Evolutionary conservation across 495 filamentous ascomycete species (phyloP).

Genomic region (Lentithecium fluviatile): DNA sequence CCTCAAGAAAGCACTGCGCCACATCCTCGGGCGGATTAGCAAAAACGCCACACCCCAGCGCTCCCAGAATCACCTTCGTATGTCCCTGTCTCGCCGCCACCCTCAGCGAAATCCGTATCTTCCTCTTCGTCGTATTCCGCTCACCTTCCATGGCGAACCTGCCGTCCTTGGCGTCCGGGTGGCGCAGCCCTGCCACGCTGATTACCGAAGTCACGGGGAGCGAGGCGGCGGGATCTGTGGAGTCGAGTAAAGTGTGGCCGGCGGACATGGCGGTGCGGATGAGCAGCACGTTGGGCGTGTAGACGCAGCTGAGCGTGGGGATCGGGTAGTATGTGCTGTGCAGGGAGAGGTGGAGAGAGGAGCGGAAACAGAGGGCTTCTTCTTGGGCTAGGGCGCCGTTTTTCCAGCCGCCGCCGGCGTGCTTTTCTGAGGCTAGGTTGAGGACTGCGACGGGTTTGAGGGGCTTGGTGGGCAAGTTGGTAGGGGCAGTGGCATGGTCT

Average conservation of each 20-base stretch:
- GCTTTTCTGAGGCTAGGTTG: constrained; percentile 59
- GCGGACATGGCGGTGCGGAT: constrained; percentile 48
- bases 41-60: constrained; percentile 67
- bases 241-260: constrained; percentile 49
- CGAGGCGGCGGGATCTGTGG: constrained; percentile 19
- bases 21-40: constrained; percentile 60
- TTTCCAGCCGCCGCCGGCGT: constrained; percentile 58
- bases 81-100: constrained; percentile 54
- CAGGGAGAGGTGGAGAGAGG: constrained; percentile 56
- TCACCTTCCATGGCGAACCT: constrained; percentile 39
- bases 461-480: neutral
- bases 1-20: constrained; percentile 59
- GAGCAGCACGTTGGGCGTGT: constrained; percentile 58
- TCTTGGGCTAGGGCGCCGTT: constrained; percentile 60
- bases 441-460: constrained; percentile 53
- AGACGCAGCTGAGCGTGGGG: constrained; percentile 52
- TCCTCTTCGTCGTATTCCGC: constrained; percentile 53
- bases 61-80: constrained; percentile 59
- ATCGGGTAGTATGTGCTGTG: constrained; percentile 58
- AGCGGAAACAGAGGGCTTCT: constrained; percentile 64
- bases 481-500: constrained; percentile 9
- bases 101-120: constrained; percentile 59
- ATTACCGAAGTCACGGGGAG: constrained; percentile 58
- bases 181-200: constrained; percentile 56
- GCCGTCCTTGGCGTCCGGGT: constrained; percentile 38